Evolutionary conservation across 257 asterid genomes (phyloP).

Genomic region (Mentha longifolia): DNA sequence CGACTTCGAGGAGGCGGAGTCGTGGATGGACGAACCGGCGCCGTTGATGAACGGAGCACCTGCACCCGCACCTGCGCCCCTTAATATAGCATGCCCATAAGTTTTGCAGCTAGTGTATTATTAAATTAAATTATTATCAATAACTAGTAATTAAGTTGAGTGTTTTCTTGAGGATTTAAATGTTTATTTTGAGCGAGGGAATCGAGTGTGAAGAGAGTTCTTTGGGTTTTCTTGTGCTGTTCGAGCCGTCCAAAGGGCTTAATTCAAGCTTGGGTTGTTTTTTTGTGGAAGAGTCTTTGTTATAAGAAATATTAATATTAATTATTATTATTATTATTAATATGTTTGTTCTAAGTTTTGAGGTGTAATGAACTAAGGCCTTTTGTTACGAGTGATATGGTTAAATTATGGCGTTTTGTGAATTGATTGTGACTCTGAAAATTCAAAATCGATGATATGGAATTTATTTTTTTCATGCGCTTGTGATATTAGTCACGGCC

Average conservation of each 20-base stretch:
- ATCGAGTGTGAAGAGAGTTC: conserved; percentile 26
- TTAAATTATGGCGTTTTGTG: neutral
- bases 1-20: conserved; percentile 51
- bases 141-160: conserved; percentile 28
- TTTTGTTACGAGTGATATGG: neutral
- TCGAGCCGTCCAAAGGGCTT: conserved; percentile 72
- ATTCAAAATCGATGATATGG: neutral
- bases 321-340: too few relatives aligned
- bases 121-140: neutral
- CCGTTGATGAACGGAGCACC: conserved; percentile 44
- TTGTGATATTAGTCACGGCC: too few relatives aligned
- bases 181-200: neutral
- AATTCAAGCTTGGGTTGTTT: neutral
- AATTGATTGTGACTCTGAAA: neutral
- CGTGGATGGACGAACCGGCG: conserved; percentile 66
- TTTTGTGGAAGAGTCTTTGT: neutral
- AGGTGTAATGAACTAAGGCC: conserved; percentile 20
- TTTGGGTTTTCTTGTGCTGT: conserved; percentile 61
- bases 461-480: neutral
- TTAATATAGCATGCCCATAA: conserved; percentile 80
- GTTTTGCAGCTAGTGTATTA: conserved; percentile 64
- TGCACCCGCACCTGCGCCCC: conserved; percentile 46
- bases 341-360: conserved; percentile 18
- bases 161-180: conserved; percentile 32
- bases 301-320: neutral